Percentiles rank a stretch among this genome's conserved stretches.
Evolutionary conservation across 495 filamentous ascomycete species (phyloP).

Genomic region (Penicillium odoratum): DNA sequence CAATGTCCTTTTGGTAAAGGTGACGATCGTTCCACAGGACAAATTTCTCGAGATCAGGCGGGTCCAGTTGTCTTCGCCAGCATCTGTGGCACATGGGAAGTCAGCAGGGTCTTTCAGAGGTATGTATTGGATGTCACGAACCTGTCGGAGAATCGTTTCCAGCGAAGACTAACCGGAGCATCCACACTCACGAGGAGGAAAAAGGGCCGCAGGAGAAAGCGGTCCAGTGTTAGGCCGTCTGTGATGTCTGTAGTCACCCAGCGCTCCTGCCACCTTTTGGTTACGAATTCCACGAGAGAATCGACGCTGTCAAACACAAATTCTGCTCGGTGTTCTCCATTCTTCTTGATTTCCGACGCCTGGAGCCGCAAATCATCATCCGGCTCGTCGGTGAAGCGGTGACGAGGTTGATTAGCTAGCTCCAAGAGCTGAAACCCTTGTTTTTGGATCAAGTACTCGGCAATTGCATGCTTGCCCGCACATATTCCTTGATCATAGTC

Average conservation of each 20-base stretch:
- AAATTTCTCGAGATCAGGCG: slow-evolving; percentile 73
- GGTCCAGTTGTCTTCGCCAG: slow-evolving; percentile 36
- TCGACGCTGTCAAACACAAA: slow-evolving; percentile 57
- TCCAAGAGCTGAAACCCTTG: slow-evolving; percentile 65
- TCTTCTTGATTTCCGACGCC: slow-evolving; percentile 24
- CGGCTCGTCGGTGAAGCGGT: slow-evolving; percentile 26
- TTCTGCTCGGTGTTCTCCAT: slow-evolving; percentile 25
- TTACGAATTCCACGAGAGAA: slow-evolving; percentile 77
- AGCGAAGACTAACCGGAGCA: slow-evolving; percentile 80
- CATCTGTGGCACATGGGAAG: slow-evolving; percentile 35
- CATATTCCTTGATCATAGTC: slow-evolving; percentile 66
- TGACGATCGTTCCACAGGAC: slow-evolving; percentile 72
- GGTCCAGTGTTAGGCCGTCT: slow-evolving; percentile 65
- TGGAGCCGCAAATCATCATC: slow-evolving; percentile 34
- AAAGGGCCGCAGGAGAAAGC: slow-evolving; percentile 76
- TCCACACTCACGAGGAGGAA: slow-evolving; percentile 92
- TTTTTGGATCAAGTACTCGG: slow-evolving; percentile 73
- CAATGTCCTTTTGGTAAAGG: slow-evolving; percentile 66
- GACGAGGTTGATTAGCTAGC: slow-evolving; percentile 23
- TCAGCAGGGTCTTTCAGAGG: slow-evolving; percentile 5
- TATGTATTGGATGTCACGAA: slow-evolving; percentile 22
- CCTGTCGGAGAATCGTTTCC: slow-evolving; percentile 67
- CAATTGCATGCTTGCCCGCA: slow-evolving; percentile 84
- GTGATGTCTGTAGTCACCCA: slow-evolving; percentile 85
- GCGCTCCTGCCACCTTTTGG: slow-evolving; percentile 73